These are phyloP conservation scores for Russula lepida DNA, from an alignment of 768 basidiomycete genomes.

Conservation along the genomic window DNA sequence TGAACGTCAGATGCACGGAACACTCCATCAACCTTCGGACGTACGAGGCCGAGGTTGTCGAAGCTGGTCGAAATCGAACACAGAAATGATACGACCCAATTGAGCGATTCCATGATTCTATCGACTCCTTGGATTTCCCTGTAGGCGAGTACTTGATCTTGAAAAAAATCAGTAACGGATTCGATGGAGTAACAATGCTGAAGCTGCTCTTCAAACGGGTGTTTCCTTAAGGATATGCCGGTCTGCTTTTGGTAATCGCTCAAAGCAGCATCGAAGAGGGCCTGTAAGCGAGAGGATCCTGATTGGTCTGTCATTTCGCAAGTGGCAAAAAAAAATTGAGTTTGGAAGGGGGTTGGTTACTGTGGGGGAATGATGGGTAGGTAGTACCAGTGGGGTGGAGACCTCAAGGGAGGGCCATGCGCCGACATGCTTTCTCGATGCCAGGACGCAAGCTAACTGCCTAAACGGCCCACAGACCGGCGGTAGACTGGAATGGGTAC, in stretches of 20 bases:
- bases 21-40: neutral
- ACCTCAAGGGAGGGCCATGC: too few species aligned
- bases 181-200: neutral
- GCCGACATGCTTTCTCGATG: too few species aligned
- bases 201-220: neutral
- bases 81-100: neutral
- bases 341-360: too few species aligned
- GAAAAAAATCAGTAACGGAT: neutral
- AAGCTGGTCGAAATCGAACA: neutral
- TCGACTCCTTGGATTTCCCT: neutral
- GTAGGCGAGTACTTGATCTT: neutral
- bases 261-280: neutral
- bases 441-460: too few species aligned
- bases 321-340: neutral
- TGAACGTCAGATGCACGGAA: neutral
- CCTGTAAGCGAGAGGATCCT: neutral
- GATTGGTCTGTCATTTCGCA: neutral
- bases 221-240: too few species aligned
- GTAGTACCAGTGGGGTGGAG: too few species aligned
- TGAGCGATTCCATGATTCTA: neutral
- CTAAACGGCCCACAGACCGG: too few species aligned
- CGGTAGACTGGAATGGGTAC: too few species aligned
- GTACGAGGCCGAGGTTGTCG: neutral
- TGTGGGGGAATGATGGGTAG: too few species aligned
- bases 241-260: neutral